phyloP scores from a whole-genome alignment of 139 green algal species.

The Chlamydomonas eustigma region DNA sequence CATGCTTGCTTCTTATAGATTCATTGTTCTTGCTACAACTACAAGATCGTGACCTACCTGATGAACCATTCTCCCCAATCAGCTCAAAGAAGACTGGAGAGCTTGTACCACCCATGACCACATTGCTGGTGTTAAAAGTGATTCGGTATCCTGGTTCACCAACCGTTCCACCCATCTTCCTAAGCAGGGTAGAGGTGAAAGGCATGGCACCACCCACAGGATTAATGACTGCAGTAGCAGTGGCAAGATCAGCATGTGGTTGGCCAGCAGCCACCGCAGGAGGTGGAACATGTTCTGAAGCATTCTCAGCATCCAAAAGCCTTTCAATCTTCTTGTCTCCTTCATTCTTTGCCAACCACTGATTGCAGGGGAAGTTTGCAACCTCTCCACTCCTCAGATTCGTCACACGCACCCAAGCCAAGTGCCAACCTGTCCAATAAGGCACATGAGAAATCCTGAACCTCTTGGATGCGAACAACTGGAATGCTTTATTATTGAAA shows the following conservation, averaged over 20 bases:
- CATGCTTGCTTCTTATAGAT: too few relatives aligned
- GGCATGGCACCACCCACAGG: neutral
- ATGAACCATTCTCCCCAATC: slow-evolving; percentile 54
- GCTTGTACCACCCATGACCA: slow-evolving; percentile 33
- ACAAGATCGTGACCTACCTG: too few relatives aligned
- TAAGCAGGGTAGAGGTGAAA: slow-evolving; percentile 22
- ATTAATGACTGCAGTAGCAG: neutral
- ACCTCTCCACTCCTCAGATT: slow-evolving; percentile 45
- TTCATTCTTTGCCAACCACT: slow-evolving; percentile 34
- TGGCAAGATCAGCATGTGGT: neutral
- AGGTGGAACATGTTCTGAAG: neutral
- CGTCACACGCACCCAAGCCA: slow-evolving; percentile 48
- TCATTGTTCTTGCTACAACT: too few relatives aligned
- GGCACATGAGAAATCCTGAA: neutral
- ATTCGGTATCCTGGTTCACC: slow-evolving; percentile 49
- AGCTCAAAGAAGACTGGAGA: slow-evolving; percentile 66
- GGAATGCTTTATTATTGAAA: too few relatives aligned
- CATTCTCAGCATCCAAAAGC: slow-evolving; percentile 17
- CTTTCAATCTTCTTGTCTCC: slow-evolving; percentile 31
- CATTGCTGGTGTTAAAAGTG: slow-evolving; percentile 47
- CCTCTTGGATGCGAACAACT: too few relatives aligned
- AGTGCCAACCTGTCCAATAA: slow-evolving; percentile 37
- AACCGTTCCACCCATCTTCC: slow-evolving; percentile 23
- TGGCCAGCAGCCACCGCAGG: neutral
- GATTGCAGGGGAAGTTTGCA: slow-evolving; percentile 45